Conservation (phyloP, 192 early-diverging fungal genomes). For the Podila minutissima region DNA sequence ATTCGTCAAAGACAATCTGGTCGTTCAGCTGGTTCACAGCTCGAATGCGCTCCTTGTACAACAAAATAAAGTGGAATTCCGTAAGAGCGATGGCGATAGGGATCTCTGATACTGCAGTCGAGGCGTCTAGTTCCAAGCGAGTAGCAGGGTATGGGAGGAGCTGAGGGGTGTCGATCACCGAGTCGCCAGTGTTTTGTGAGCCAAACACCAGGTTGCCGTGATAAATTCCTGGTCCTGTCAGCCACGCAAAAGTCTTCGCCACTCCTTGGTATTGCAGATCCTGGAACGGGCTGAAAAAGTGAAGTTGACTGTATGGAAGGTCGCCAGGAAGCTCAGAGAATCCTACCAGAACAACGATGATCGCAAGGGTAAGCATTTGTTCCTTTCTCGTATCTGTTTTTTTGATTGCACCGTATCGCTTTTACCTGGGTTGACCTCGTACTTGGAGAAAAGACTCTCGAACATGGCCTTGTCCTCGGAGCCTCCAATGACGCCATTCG, state of each 20-base stretch:
- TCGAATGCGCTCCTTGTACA: constrained; percentile 81
- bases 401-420: background rate
- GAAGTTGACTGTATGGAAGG: constrained; percentile 64
- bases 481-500: constrained; percentile 51
- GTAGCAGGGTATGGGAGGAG: constrained; percentile 82
- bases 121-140: constrained; percentile 46
- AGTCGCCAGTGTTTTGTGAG: constrained; percentile 76
- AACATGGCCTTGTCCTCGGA: constrained; percentile 76
- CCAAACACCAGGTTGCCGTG: constrained; percentile 85
- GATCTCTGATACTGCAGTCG: constrained; percentile 53
- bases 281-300: constrained; percentile 76
- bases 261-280: constrained; percentile 71
- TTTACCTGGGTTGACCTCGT: constrained; percentile 74
- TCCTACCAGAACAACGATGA: constrained; percentile 30
- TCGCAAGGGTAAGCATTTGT: background rate
- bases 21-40: constrained; percentile 85
- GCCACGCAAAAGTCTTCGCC: constrained; percentile 90
- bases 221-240: constrained; percentile 90
- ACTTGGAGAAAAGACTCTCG: constrained; percentile 75
- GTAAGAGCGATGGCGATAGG: constrained; percentile 86
- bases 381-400: background rate
- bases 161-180: constrained; percentile 82
- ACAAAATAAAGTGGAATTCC: constrained; percentile 88
- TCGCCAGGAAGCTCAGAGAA: constrained; percentile 69
- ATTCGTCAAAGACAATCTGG: constrained; percentile 86